Percentiles rank a stretch among this genome's conserved stretches.
Conservation (phyloP, 441 rosid genomes). For the Euphorbia celastroides region DNA sequence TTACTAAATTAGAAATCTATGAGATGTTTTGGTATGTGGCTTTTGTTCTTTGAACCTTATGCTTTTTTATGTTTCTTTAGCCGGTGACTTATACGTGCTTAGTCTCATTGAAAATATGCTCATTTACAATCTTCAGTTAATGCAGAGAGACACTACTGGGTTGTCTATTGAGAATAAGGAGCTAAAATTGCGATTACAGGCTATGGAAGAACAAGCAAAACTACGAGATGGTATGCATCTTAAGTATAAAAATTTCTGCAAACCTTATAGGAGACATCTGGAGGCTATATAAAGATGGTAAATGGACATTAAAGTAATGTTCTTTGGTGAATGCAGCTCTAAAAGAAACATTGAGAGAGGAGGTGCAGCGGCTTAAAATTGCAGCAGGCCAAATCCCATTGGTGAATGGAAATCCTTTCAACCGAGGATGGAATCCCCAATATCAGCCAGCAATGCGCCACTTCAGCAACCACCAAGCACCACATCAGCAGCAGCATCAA, state of each 20-base stretch:
- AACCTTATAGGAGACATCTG: not conserved
- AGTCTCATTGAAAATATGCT: not conserved
- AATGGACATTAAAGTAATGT: not conserved
- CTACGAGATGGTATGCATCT: conserved; percentile 56
- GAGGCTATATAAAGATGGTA: not conserved
- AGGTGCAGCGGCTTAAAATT: conserved; percentile 83
- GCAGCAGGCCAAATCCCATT: conserved; percentile 59
- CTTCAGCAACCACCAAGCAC: conserved; percentile 40
- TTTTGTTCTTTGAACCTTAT: not conserved
- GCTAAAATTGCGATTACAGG: conserved; percentile 85
- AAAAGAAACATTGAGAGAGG: conserved; percentile 70
- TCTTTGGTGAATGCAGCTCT: conserved; percentile 51
- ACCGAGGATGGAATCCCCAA: conserved; percentile 36
- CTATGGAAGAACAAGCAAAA: conserved; percentile 91
- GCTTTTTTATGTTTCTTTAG: not conserved
- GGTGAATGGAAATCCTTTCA: conserved; percentile 52
- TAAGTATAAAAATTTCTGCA: not conserved
- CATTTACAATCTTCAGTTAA: conserved; percentile 10
- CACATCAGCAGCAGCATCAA: conserved; percentile 30
- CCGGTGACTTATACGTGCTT: not conserved
- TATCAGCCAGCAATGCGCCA: conserved; percentile 47
- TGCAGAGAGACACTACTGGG: conserved; percentile 83
- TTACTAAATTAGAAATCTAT: not conserved
- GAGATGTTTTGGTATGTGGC: not conserved
- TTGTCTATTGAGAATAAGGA: conserved; percentile 77